These are phyloP conservation scores for Eimeria sp. DNA, from an alignment of 169 alveolate species.

Conservation along the genomic window DNA sequence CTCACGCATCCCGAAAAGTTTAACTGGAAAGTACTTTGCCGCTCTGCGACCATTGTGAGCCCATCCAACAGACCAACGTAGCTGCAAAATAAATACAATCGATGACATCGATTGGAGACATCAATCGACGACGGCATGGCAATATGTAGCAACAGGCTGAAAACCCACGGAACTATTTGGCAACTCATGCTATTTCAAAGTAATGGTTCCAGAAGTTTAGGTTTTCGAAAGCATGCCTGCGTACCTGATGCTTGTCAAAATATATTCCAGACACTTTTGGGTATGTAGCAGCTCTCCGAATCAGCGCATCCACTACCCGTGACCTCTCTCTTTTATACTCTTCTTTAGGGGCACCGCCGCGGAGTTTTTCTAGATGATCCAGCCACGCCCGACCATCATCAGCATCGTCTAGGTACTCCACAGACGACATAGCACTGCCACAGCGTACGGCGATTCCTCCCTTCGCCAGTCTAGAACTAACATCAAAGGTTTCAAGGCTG, in stretches of 20 bases:
- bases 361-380: conserved; percentile 79
- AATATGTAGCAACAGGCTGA: neutral
- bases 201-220: neutral
- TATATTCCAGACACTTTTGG: conserved; percentile 89
- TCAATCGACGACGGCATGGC: neutral
- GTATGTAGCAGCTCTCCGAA: conserved; percentile 87
- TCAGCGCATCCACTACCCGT: conserved; percentile 86
- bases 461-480: neutral
- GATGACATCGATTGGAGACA: neutral
- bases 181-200: neutral
- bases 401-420: conserved; percentile 58
- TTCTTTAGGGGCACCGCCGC: conserved; percentile 84
- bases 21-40: conserved; percentile 89
- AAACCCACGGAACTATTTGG: neutral
- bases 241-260: conserved; percentile 87
- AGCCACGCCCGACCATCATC: conserved; percentile 80
- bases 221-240: neutral
- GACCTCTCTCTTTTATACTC: conserved; percentile 87
- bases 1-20: conserved; percentile 88
- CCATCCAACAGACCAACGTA: conserved; percentile 91
- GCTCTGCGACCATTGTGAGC: conserved; percentile 89
- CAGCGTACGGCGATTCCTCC: neutral
- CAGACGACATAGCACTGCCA: neutral
- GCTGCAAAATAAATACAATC: conserved; percentile 72
- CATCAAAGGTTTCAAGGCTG: neutral